Evolutionary conservation across 352 stramenopile species (phyloP), one percentile per base, ranked within the genome.

Genomic region (Thalassiosira ordinaria): DNA sequence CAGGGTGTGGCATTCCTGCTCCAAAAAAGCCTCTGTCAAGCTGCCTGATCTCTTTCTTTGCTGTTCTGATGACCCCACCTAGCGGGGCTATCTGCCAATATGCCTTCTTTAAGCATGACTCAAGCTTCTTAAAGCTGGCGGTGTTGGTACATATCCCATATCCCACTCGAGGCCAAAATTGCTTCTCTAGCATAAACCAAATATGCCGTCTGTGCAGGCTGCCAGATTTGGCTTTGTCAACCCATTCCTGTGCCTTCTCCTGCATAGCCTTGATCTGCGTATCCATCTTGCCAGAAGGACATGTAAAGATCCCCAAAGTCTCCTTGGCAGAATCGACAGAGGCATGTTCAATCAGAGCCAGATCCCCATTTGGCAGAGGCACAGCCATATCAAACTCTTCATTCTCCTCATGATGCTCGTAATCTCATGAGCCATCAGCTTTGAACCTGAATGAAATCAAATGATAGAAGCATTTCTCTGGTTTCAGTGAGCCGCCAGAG

Each of bases 121-220:
- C 20, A 1, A 71, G 9, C 18, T 68, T 37, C 11, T 2, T 1
- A 22, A 22, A 35, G 6, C 13, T 29, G 8, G 37, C 51, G 33
- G 20, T 31, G 20, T 18, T 31, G 7, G 7, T 49, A 37, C 71
- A 53, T 1, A 80, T 22, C 3, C 71, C 71, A 44, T 69, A 80
- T 0, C 24, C 29, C 0, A 76, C n/a, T 13, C 47, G 52, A 0
- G 65, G 65, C 74, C 74, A 82, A 13, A 82, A 60, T n/a, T 65
- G 29, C 9, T 37, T 66, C 1, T 64, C 31, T 1, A 71, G 14
- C 16, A 46, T 41, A 41, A 71, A 66, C 47, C 52, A 65, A 16
- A 60, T n/a, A 6, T 60, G 16, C 20, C 20, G 26, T 2, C 39
- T 13, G 14, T 5, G 31, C 0, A 64, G 18, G 4, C 63, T 51